phyloP scores from a whole-genome alignment of 371 early-diverging fungal species.

The Gilbertella persicaria region DNA sequence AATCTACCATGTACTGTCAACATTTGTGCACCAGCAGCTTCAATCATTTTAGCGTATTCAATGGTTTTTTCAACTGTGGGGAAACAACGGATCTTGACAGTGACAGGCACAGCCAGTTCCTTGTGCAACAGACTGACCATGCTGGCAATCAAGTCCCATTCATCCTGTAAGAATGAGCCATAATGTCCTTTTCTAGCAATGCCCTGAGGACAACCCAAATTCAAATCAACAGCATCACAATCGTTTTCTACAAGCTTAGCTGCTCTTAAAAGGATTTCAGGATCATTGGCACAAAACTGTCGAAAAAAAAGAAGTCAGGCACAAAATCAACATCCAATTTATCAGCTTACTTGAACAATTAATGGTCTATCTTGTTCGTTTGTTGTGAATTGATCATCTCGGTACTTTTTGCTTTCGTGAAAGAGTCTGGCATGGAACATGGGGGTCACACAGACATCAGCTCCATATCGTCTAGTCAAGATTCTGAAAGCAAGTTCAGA shows the following conservation, averaged over 20 bases:
- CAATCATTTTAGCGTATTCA: conserved; percentile 96
- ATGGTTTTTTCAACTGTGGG: conserved; percentile 91
- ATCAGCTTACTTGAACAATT: conserved; percentile 78
- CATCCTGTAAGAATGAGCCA: conserved; percentile 96
- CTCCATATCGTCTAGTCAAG: conserved; percentile 88
- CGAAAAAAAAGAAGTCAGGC: neutral
- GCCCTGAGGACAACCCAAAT: conserved; percentile 96
- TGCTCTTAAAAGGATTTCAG: conserved; percentile 82
- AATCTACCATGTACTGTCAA: conserved; percentile 97
- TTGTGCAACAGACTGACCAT: conserved; percentile 78
- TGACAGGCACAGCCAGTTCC: conserved; percentile 93
- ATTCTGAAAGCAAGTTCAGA: conserved; percentile 93
- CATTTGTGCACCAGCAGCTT: conserved; percentile 91
- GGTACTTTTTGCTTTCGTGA: conserved; percentile 64
- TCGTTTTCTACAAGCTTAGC: conserved; percentile 83
- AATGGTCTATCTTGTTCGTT: conserved; percentile 82
- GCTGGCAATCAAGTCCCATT: conserved; percentile 86
- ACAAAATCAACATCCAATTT: neutral
- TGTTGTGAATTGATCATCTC: conserved; percentile 79
- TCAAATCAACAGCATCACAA: conserved; percentile 97
- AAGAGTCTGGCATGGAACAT: conserved; percentile 97
- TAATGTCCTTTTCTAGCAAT: conserved; percentile 96
- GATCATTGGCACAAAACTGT: conserved; percentile 98
- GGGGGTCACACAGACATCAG: conserved; percentile 96
- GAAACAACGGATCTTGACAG: conserved; percentile 97